Base-by-base conservation (phyloP, 306 rosid species). In the Trifolium subterraneum region DNA sequence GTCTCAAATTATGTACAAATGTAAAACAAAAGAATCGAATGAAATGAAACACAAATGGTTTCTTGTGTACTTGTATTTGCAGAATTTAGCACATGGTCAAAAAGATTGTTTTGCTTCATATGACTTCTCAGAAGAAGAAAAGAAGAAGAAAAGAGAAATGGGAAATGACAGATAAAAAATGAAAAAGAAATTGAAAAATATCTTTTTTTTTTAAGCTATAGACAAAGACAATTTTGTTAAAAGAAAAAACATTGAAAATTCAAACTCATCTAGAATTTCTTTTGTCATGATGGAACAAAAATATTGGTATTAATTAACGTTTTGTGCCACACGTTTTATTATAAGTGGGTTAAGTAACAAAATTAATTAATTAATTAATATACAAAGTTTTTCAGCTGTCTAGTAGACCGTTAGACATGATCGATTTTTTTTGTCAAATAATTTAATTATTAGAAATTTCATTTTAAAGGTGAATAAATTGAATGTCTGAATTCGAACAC, bases 221-320 rank as follows among this genome's bases (percentile, higher is more conserved):
- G 19, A 25, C 6, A 54, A 62, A 16, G 35, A 42, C 42, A 58
- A 5, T 6, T 48, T 25, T 16, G 36, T 13, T 13, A 62, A 16
- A 16, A n/a, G 18, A 11, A 52, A 18, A 38, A 60, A 44, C 31
- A 48, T 20, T 5, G 68, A 27, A 74, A 41, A 54, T 15, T 52
- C 45, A 5, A 58, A 44, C 14, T 69, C 14, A 12, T 79, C 65
- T 47, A 73, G 83, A 79, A 72, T 29, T 29, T 4, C 33, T 29
- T 31, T 35, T 58, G 56, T 44, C 47, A 2, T n/a, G 27, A 23
- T 27, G 12, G 3, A 79, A 29, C 36, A 35, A 35, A 68, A 23
- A 62, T 65, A 62, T 14, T 13, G 36, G 63, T 68, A 68, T 75
- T 74, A 61, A 29, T 45, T 6, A 45, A 0, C 60, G 2, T 64